Conservation (phyloP, 208 protist species). For the Crithidia thermophila region DNA sequence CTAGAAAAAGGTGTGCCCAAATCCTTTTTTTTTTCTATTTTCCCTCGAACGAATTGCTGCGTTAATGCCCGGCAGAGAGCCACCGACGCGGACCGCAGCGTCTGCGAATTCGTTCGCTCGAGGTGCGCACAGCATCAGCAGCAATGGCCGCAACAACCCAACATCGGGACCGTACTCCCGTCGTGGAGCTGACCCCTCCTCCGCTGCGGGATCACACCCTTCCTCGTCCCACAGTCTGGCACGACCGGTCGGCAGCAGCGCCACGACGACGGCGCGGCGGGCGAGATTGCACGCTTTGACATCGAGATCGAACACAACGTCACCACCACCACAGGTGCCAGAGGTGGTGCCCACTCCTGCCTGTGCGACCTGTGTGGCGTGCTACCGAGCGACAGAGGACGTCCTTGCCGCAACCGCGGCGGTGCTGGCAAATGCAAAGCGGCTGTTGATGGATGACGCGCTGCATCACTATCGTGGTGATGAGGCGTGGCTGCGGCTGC, state of each 20-base stretch:
- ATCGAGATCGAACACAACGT: no score
- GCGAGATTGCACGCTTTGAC: no score
- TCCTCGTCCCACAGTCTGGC: not conserved
- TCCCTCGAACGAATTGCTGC: no score
- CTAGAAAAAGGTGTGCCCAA: no score
- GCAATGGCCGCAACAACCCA: not conserved
- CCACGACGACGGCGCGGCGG: not conserved
- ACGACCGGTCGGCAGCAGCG: no score
- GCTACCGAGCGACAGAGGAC: conserved; percentile 13
- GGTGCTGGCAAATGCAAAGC: conserved; percentile 50
- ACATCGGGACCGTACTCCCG: not conserved
- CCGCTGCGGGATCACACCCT: no score
- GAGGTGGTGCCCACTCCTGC: conserved; percentile 7
- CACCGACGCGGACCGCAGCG: not conserved
- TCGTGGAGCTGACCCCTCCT: not conserved
- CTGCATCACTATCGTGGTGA: conserved; percentile 69
- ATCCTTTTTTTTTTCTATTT: not conserved
- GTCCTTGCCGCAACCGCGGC: conserved; percentile 33
- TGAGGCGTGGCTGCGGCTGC: conserved; percentile 60
- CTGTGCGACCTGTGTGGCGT: conserved; percentile 27
- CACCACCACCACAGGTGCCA: not conserved
- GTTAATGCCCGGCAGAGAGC: conserved; percentile 21
- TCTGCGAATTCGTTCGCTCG: not conserved
- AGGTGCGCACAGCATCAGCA: not conserved
- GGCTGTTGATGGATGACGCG: conserved; percentile 58